Percentiles rank a stretch among this genome's conserved stretches.
Evolutionary conservation across 768 basidiomycete species (phyloP).

Genomic region (Kwoniella newhampshirensis): DNA sequence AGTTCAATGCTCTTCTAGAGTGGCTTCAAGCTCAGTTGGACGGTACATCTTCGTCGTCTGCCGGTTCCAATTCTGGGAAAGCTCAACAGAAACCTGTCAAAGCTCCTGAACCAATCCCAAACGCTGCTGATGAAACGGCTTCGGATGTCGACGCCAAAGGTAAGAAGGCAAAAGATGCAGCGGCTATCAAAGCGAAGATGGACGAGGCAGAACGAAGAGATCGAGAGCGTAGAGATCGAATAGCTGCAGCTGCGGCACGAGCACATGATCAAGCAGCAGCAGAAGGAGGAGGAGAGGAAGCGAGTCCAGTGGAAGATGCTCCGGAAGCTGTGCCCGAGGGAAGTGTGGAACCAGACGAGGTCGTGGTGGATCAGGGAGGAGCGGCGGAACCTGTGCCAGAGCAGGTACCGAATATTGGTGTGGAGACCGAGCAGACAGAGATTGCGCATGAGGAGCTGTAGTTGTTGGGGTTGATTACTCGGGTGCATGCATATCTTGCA

Average conservation of each 20-base stretch:
- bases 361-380: neutral
- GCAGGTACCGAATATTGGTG: constrained; percentile 1
- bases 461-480: too few relatives aligned
- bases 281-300: neutral
- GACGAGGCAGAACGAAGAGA: constrained; percentile 47
- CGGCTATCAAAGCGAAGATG: constrained; percentile 33
- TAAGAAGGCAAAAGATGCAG: constrained; percentile 23
- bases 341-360: constrained; percentile 19
- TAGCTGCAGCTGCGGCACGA: constrained; percentile 17
- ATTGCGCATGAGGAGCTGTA: constrained; percentile 17
- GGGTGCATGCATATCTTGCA: too few relatives aligned
- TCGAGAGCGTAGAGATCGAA: constrained; percentile 35
- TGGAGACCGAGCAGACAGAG: constrained; percentile 12
- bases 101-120: constrained; percentile 16
- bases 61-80: constrained; percentile 1
- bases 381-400: constrained; percentile 9
- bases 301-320: constrained; percentile 25
- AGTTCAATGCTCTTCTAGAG: constrained; percentile 70
- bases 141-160: constrained; percentile 21
- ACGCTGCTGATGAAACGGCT: constrained; percentile 7
- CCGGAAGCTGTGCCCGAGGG: constrained; percentile 28
- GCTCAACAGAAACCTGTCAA: constrained; percentile 22
- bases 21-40: constrained; percentile 63
- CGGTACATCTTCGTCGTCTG: constrained; percentile 44
- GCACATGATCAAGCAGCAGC: neutral